Base-by-base conservation (phyloP, 2,329 filamentous ascomycete genomes). In the Penicillium psychrosexuale region DNA sequence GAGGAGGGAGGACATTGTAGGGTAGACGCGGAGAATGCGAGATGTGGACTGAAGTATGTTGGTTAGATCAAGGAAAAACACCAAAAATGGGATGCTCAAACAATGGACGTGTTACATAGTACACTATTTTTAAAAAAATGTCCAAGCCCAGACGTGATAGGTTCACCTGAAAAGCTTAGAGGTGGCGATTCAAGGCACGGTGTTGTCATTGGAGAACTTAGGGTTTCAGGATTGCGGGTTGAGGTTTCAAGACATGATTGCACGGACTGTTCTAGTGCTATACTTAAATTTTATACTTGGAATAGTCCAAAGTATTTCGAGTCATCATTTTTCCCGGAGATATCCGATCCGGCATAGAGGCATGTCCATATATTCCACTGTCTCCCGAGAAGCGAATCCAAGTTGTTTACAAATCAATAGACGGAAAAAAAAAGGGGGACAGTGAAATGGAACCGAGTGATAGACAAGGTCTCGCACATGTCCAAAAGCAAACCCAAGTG, bases 301-400 rank as follows among this genome's bases (percentile, higher is more conserved):
- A 22, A 24, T 33, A 27, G 15, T 8, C 7, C 34, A 47, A 47
- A n/a, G 22, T 33, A 40, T 38, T 48, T 46, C 39, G 37, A 28
- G 39, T 52, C 53, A 38, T 55, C 24, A 51, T 55, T 42, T 30
- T 39, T 34, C 6, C 6, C 51, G 51, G 45, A 55, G 40, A 51
- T 42, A 38, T 45, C 34, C 31, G 19, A 42, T 49, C 45, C 45
- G n/a, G n/a, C 37, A 53, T 22, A 24, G 22, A 42, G 47, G n/a
- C 38, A 50, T 33, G 47, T 52, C 44, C 52, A 51, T 39, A 40
- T 24, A 5, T 28, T 50, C 34, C 42, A 33, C 47, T 45, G 37
- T 57, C 59, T 54, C 57, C 58, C 54, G 50, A 58, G 59, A 61
- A 68, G 47, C 39, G 56, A 66, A 58, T 70, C 67, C 69, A 69